Evolutionary conservation across 164 flowering plant species (phyloP), one percentile per base, ranked within the genome.

Genomic region (Piper longum): DNA sequence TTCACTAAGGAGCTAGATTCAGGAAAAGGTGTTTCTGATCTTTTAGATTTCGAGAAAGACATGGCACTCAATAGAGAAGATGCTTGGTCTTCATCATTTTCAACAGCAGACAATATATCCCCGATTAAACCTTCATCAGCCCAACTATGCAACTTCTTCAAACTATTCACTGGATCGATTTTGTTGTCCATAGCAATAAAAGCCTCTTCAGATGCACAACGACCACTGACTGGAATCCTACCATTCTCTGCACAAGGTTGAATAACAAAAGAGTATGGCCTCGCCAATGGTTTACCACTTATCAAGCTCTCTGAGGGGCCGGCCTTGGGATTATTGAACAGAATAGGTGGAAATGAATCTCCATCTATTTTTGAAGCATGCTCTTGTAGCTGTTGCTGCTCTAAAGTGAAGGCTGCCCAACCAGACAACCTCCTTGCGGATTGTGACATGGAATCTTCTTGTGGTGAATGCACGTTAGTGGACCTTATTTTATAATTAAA

Each of bases 371-470:
- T 70, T n/a, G 74, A 61, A 48, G 57, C 66, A 16, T 64, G 65
- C 62, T 72, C 76, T 54, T 76, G 81, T 51, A 70, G 67, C 58
- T 80, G 77, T 14, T 72, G 74, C 63, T 81, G 83, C 71, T 79
- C 76, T 43, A 57, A 73, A 67, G 78, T 79, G 77, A 85, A 81
- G 26, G 92, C 86, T 66, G 96, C 80, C 96, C 96, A 89, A 69
- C 96, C 92, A 68, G 80, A 41, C 58, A 83, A 74, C 70, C 74
- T 80, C 41, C 73, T 78, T 56, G 68, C 74, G 19, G 62, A 51
- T 65, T 54, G 6, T 1, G 81, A 71, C 77, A 76, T 77, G 72
- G 79, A 78, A 43, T 61, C 56, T 19, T 64, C 41, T 48, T 55
- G 57, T 57, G 68, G 59, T 54, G 57, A 54, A 1, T 62, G 52